Evolutionary conservation across 331 rosid genomes (phyloP), one percentile per base, ranked within the genome.

Genomic region (Acacia pycnantha): DNA sequence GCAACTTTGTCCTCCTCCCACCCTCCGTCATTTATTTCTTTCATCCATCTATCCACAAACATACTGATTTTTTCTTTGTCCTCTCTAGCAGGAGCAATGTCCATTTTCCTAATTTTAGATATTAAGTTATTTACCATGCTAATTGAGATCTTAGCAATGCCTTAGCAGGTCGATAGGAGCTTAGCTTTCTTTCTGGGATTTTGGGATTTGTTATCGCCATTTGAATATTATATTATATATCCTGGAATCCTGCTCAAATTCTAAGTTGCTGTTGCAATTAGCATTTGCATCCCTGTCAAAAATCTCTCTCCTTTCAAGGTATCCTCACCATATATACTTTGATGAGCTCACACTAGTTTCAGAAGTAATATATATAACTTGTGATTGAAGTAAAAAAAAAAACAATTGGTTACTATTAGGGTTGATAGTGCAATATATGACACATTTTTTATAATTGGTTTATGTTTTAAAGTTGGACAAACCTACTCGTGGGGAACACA

Each of bases 21-120:
- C 70, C 61, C 54, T 43, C 76, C 37, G 53, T 56, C 81, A 82
- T 82, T 85, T 78, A 85, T 81, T 85, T 85, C 83, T 21, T 1
- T 31, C 79, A 41, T 33, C 15, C 67, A 24, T 12, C 35, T 61
- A 61, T 61, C 58, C 37, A 62, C 54, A 22, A n/a, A 56, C 66
- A 37, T 48, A 3, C 70, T 27, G 27, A 4, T 81, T 76, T 79
- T 31, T 74, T 22, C 13, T 46, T 3, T 72, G 61, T 72, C 76
- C 59, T 70, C 58, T 43, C 35, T 22, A 43, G 54, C 21, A 19
- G 31, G 18, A 70, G 54, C 6, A 12, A n/a, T 43, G 11, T 24
- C 35, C 19, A 41, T 70, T 35, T 22, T 70, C 54, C 35, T 70
- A 70, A 40, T 70, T 41, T 70, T 43, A 13, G 35, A n/a, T 41